These are phyloP conservation scores for Cystobasidium sp. DNA, from an alignment of 1,284 basidiomycete species.

Conservation along the genomic window DNA sequence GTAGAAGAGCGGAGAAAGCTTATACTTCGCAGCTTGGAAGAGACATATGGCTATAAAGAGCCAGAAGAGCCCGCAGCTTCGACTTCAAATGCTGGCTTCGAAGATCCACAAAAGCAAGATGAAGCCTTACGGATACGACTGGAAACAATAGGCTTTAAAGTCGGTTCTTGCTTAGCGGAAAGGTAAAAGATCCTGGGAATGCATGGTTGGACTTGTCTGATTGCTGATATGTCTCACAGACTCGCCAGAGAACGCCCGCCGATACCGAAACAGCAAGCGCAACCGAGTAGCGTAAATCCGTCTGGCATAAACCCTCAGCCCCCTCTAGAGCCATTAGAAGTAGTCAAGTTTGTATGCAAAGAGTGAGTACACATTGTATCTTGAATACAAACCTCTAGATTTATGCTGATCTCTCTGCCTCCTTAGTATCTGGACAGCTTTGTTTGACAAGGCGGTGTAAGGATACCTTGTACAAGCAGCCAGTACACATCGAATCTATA, in stretches of 20 bases:
- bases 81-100: neutral
- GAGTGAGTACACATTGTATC: conserved; percentile 39
- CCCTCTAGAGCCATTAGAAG: conserved; percentile 48
- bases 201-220: neutral
- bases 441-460: conserved; percentile 53
- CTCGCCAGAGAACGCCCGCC: conserved; percentile 39
- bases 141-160: conserved; percentile 49
- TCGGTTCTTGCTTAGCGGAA: conserved; percentile 50
- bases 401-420: neutral
- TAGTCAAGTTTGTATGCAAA: conserved; percentile 54
- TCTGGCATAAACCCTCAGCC: conserved; percentile 12
- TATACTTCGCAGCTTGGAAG: conserved; percentile 43
- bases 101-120: conserved; percentile 29
- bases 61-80: neutral
- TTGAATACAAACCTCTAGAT: neutral
- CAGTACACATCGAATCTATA: neutral
- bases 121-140: conserved; percentile 45
- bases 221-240: neutral
- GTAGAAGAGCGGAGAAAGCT: conserved; percentile 38
- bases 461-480: neutral
- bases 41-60: conserved; percentile 14
- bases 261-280: conserved; percentile 25
- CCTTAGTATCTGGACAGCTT: conserved; percentile 47
- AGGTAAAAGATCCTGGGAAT: conserved; percentile 38
- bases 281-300: conserved; percentile 1